phyloP scores from a whole-genome alignment of 768 basidiomycete species.

The Boletus subcaerulescens region DNA sequence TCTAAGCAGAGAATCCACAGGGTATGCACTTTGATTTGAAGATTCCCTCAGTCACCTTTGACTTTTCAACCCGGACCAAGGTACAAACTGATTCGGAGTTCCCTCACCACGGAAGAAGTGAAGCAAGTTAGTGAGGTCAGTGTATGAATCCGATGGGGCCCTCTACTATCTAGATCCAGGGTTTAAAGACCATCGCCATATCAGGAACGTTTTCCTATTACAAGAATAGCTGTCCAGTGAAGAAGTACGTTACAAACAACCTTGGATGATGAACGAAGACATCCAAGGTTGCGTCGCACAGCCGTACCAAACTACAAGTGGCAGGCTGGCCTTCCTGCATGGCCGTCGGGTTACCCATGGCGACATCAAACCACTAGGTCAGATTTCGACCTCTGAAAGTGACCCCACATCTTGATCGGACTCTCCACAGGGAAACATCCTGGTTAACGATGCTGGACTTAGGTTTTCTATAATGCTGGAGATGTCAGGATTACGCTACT shows the following conservation, averaged over 20 bases:
- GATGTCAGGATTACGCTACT: conserved; percentile 33
- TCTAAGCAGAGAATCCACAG: conserved; percentile 1
- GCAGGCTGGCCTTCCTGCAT: conserved; percentile 28
- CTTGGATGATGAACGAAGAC: neutral
- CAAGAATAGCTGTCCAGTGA: conserved; percentile 17
- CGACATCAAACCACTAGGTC: conserved; percentile 33
- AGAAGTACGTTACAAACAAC: conserved; percentile 9
- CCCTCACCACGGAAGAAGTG: conserved; percentile 11
- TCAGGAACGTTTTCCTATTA: conserved; percentile 30
- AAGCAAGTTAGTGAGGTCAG: conserved; percentile 17
- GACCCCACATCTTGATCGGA: neutral
- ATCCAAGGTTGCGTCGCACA: neutral
- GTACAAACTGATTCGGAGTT: conserved; percentile 28
- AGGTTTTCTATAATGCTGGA: conserved; percentile 39
- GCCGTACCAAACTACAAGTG: conserved; percentile 21
- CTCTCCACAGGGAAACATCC: conserved; percentile 34
- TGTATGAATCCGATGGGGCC: neutral
- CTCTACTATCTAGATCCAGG: neutral
- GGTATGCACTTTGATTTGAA: neutral
- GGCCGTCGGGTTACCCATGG: conserved; percentile 26
- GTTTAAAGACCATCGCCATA: neutral
- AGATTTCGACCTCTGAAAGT: neutral
- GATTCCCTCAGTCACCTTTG: neutral
- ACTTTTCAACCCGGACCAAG: conserved; percentile 4
- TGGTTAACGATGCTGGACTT: conserved; percentile 33